Conservation (phyloP, 2,329 filamentous ascomycete genomes). For the Apiospora sp. region DNA sequence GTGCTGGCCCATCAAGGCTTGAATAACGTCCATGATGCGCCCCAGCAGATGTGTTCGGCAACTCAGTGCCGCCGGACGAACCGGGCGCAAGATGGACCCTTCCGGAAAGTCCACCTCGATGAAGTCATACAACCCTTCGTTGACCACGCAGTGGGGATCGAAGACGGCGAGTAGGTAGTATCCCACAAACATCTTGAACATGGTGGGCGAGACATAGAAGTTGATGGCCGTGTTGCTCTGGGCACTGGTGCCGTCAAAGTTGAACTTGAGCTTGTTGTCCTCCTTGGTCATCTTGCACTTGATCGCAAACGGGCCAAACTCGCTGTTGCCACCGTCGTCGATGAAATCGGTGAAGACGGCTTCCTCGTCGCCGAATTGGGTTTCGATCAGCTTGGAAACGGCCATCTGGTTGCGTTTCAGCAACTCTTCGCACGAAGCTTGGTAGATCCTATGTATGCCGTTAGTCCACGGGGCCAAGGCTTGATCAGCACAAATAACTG, state of each 20-base stretch:
- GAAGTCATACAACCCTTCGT: conserved; percentile 59
- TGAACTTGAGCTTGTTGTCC: conserved; percentile 52
- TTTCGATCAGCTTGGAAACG: conserved; percentile 54
- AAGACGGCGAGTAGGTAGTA: conserved; percentile 55
- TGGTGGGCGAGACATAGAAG: conserved; percentile 55
- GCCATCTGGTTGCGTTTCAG: conserved; percentile 53
- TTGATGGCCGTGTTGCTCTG: conserved; percentile 56
- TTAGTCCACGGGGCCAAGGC: background rate
- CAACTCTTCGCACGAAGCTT: conserved; percentile 53
- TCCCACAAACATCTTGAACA: conserved; percentile 61
- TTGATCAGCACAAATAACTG: background rate
- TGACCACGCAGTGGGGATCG: conserved; percentile 56
- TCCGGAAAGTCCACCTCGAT: conserved; percentile 55
- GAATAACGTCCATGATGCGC: conserved; percentile 56
- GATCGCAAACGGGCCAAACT: conserved; percentile 52
- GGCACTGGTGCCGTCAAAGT: conserved; percentile 57
- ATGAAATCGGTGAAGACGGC: conserved; percentile 57
- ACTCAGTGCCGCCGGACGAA: conserved; percentile 54
- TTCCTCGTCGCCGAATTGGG: conserved; percentile 50
- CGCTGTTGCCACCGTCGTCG: conserved; percentile 55
- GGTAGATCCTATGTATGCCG: conserved; percentile 43
- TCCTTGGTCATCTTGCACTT: conserved; percentile 56
- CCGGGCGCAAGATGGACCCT: conserved; percentile 53
- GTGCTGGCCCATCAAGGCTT: conserved; percentile 57
- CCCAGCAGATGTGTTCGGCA: conserved; percentile 58